Conservation (phyloP, 345 rosid genomes). For the Nasturtium officinale region DNA sequence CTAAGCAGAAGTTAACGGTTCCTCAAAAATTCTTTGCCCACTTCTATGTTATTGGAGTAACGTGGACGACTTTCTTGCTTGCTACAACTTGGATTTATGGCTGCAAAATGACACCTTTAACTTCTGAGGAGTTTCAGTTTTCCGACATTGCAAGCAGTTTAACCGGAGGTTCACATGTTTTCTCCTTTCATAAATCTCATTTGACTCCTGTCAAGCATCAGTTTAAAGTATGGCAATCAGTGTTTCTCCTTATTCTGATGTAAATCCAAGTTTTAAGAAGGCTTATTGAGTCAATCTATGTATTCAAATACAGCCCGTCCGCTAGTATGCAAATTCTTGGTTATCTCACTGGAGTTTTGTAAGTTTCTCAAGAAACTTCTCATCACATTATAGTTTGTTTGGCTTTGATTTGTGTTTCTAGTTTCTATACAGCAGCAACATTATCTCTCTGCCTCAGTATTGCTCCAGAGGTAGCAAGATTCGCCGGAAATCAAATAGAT, state of each 20-base stretch:
- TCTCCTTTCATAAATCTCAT: constrained; percentile 49
- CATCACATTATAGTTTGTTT: background rate
- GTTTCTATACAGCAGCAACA: constrained; percentile 64
- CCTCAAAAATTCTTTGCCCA: constrained; percentile 75
- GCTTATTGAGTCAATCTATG: constrained; percentile 59
- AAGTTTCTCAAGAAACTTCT: constrained; percentile 44
- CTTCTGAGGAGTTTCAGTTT: constrained; percentile 48
- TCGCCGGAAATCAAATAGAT: constrained; percentile 43
- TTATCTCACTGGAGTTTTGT: constrained; percentile 65
- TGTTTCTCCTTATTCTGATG: constrained; percentile 68
- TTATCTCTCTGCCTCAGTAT: constrained; percentile 59
- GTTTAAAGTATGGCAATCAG: constrained; percentile 54
- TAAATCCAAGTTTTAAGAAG: constrained; percentile 73
- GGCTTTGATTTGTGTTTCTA: constrained; percentile 29
- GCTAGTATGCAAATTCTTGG: constrained; percentile 67
- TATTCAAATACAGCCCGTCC: constrained; percentile 63
- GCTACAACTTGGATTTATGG: constrained; percentile 63
- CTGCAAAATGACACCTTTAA: constrained; percentile 46
- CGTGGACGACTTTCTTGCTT: constrained; percentile 69
- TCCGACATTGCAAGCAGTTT: constrained; percentile 50
- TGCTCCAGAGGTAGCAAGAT: constrained; percentile 51
- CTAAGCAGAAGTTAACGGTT: constrained; percentile 62
- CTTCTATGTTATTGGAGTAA: constrained; percentile 61
- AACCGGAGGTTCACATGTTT: constrained; percentile 56
- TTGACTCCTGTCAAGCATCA: constrained; percentile 46